A percentile compares a stretch with the other conserved stretches of the same genome.
Conservation (phyloP, 2,329 filamentous ascomycete species). For the Venturia aucupariae region DNA sequence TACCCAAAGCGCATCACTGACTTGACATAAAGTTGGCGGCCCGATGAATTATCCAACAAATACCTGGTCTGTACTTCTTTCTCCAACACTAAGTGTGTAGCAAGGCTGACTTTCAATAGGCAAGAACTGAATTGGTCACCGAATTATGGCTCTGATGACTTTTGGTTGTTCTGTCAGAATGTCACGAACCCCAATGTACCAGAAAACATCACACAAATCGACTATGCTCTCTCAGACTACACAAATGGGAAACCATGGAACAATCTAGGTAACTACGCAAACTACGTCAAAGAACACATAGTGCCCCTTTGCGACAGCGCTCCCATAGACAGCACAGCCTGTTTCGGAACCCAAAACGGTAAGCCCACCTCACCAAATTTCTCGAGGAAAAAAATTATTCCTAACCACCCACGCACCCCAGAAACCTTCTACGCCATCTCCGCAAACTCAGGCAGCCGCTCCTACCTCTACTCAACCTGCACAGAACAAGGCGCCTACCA, state of each 20-base stretch:
- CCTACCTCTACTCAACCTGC: conserved; percentile 44
- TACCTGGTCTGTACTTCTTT: conserved; percentile 29
- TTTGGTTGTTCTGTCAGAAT: conserved; percentile 45
- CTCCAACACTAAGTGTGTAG: not conserved
- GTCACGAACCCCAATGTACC: conserved; percentile 40
- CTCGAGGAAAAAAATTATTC: not conserved
- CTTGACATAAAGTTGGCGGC: conserved; percentile 26
- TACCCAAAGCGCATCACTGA: not conserved
- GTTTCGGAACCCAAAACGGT: conserved; percentile 38
- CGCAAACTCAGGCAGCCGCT: conserved; percentile 32
- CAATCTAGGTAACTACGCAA: conserved; percentile 43
- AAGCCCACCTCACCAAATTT: not conserved
- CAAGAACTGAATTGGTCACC: conserved; percentile 45
- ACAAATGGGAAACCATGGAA: conserved; percentile 42
- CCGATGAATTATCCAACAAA: conserved; percentile 41
- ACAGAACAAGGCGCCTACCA: conserved; percentile 43
- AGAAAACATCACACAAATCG: conserved; percentile 34
- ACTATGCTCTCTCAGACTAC: conserved; percentile 39
- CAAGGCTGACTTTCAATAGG: conserved; percentile 17
- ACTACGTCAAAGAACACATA: conserved; percentile 40
- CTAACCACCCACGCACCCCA: not conserved
- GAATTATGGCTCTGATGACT: conserved; percentile 35
- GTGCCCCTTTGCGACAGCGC: conserved; percentile 30
- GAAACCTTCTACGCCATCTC: conserved; percentile 35
- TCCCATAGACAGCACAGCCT: conserved; percentile 33